Conservation (phyloP, 2,329 filamentous ascomycete genomes). For the Helotiales sp. region DNA sequence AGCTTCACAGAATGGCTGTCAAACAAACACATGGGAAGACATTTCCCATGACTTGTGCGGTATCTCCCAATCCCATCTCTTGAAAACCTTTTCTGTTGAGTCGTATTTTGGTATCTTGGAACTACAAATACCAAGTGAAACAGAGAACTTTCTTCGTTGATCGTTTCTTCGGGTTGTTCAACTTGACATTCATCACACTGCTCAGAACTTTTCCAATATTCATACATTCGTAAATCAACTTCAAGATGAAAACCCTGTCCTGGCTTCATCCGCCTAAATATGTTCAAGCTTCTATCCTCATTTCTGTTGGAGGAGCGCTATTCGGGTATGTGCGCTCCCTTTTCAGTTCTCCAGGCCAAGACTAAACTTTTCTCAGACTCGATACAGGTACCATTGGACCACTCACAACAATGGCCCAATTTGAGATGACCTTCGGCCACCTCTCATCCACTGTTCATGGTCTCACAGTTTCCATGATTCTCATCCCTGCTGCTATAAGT, state of each 20-base stretch:
- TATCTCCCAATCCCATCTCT: not conserved
- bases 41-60: not conserved
- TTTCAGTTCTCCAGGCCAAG: not conserved
- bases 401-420: conserved; percentile 55
- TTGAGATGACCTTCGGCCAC: conserved; percentile 51
- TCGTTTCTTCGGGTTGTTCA: too few species aligned
- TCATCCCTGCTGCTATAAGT: conserved; percentile 61
- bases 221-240: not conserved
- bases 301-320: conserved; percentile 37
- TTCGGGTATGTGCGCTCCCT: conserved; percentile 36
- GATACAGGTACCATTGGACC: conserved; percentile 59
- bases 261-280: conserved; percentile 36
- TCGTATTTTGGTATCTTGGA: not conserved
- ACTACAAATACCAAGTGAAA: not conserved
- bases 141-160: too few species aligned
- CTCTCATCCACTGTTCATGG: conserved; percentile 59
- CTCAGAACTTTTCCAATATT: not conserved
- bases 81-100: not conserved
- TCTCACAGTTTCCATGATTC: conserved; percentile 62
- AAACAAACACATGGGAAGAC: not conserved
- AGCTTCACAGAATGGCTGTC: not conserved
- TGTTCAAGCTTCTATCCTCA: conserved; percentile 36
- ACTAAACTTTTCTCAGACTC: conserved; percentile 33
- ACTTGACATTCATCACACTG: not conserved
- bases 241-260: not conserved